Base-by-base conservation (phyloP, 129 eudicot species). In the Pittosporum tobira region DNA sequence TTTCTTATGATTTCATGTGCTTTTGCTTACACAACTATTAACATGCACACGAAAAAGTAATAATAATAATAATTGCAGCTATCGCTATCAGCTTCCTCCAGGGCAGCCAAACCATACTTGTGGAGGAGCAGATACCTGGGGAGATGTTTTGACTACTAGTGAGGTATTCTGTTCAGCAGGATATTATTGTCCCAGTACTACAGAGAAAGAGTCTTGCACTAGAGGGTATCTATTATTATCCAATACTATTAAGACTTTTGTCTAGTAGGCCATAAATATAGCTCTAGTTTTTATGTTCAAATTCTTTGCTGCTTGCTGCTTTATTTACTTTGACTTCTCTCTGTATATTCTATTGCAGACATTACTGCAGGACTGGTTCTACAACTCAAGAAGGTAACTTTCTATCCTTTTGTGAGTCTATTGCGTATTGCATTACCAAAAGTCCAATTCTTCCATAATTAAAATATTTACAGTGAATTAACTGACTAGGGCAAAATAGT, bases 91-190 rank as follows among this genome's bases (percentile, higher is more conserved):
- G 63, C 76, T 85, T 45, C 97, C 97, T 29, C 84, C 83, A 2
- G 97, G 95, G 23, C 65, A 48, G 6, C 13, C 63, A 26, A 85
- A 85, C 64, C 95, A 82, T 66, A 82, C 71, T 46, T 89, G 97
- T 57, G 97, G 97, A 3, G 95, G 86, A 80, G 97, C 97, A 27
- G 93, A 89, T 64, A 57, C 67, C 14, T 89, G 97, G 97, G 78
- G 88, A 59, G 97, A 82, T 75, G 77, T 76, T 26, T 51, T 65
- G 45, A 77, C 70, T 69, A 83, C 79, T 20, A 64, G 72, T 11
- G 88, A 82, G 74, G 51, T 85, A 52, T 85, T 89, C 73, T 89
- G 97, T 82, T 81, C 97, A 51, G 86, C 81, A 25, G 97, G 97
- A 61, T 77, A 55, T 59, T 85, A 77, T 79, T 89, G 97, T 73